Conservation (phyloP, 1,139 yeast genomes). For the Meyerozyma guilliermondii region DNA sequence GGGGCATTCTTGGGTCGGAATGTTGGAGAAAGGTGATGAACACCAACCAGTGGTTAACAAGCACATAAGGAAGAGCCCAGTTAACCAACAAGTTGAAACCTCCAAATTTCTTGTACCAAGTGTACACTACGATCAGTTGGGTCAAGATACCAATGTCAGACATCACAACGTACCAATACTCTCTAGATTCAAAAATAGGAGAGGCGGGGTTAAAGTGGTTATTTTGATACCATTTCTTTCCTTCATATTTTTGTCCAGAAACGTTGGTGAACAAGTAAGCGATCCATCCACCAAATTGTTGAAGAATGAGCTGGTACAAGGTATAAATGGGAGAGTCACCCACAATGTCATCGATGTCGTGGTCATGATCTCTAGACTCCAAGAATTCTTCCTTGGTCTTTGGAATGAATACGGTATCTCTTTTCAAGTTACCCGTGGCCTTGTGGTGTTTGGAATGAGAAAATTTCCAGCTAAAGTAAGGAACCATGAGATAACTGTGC, state of each 20-base stretch:
- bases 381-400: constrained; percentile 54
- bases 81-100: constrained; percentile 58
- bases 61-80: constrained; percentile 74
- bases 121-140: constrained; percentile 51
- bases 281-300: constrained; percentile 77
- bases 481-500: constrained; percentile 74
- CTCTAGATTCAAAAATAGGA: constrained; percentile 67
- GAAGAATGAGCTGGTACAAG: constrained; percentile 49
- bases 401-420: constrained; percentile 84
- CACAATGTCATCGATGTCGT: constrained; percentile 50
- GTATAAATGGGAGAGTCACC: constrained; percentile 75
- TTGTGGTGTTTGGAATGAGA: constrained; percentile 84
- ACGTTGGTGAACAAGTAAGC: constrained; percentile 63
- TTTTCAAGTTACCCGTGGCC: constrained; percentile 75
- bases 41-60: constrained; percentile 88
- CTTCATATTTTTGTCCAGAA: constrained; percentile 68
- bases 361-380: constrained; percentile 29
- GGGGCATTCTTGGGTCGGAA: constrained; percentile 77
- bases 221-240: constrained; percentile 38
- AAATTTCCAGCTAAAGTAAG: constrained; percentile 83
- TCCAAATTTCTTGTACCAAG: constrained; percentile 62
- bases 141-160: constrained; percentile 67
- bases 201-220: constrained; percentile 69
- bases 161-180: constrained; percentile 63
- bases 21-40: constrained; percentile 83